Conservation (phyloP, 2,329 filamentous ascomycete genomes). For the Daldinia sp. region DNA sequence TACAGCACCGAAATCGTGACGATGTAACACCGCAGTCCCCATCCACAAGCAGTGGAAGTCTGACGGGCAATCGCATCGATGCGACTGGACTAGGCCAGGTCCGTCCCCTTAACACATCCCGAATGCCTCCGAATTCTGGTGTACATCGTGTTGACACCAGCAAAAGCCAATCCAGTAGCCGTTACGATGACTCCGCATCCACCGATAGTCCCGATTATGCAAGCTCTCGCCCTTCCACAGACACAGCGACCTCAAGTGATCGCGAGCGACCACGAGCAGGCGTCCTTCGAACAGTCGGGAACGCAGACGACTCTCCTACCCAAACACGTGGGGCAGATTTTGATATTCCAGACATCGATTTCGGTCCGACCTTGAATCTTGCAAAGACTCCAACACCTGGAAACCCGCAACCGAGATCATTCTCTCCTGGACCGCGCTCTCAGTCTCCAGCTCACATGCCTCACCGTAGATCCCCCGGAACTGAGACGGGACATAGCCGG, state of each 20-base stretch:
- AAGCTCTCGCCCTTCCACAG: slow-evolving; percentile 71
- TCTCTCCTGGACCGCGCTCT: slow-evolving; percentile 51
- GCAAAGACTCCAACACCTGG: slow-evolving; percentile 37
- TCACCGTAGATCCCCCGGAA: slow-evolving; percentile 41
- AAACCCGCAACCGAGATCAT: slow-evolving; percentile 47
- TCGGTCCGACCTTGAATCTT: slow-evolving; percentile 83
- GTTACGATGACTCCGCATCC: slow-evolving; percentile 73
- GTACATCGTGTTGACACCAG: slow-evolving; percentile 54
- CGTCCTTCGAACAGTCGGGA: slow-evolving; percentile 81
- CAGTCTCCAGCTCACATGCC: slow-evolving; percentile 44
- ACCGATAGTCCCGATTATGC: slow-evolving; percentile 81
- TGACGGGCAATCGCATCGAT: slow-evolving; percentile 58
- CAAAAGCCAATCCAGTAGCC: slow-evolving; percentile 55
- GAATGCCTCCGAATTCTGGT: slow-evolving; percentile 34
- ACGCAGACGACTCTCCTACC: slow-evolving; percentile 50
- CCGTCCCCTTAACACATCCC: slow-evolving; percentile 49
- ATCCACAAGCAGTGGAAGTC: slow-evolving; percentile 56
- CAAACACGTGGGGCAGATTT: slow-evolving; percentile 52
- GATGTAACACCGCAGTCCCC: slow-evolving; percentile 54
- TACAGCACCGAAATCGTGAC: slow-evolving; percentile 55
- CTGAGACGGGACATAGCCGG: slow-evolving; percentile 56
- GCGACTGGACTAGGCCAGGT: slow-evolving; percentile 64
- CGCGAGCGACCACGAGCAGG: slow-evolving; percentile 77
- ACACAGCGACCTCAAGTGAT: slow-evolving; percentile 64
- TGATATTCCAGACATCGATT: slow-evolving; percentile 81